These are phyloP conservation scores for Solanum hybrid DNA, from an alignment of 305 asterid species.

Conservation along the genomic window DNA sequence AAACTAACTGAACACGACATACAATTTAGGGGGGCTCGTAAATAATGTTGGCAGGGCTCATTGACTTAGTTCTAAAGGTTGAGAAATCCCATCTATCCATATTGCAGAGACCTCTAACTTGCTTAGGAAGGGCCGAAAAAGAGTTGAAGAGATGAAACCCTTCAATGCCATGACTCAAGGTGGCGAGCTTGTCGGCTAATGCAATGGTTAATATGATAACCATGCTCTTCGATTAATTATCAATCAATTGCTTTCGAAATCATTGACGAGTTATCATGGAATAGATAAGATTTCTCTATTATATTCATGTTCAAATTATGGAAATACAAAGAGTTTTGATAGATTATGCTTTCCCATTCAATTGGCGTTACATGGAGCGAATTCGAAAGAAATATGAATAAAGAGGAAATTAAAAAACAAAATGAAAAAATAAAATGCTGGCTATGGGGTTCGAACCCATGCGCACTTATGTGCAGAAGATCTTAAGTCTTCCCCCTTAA, in stretches of 20 bases:
- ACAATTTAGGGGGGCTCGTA: neutral
- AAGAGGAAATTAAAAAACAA: too few species aligned
- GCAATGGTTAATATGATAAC: neutral
- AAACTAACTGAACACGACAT: neutral
- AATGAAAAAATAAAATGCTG: constrained; percentile 19
- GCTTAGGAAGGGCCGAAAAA: neutral
- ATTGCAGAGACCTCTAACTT: neutral
- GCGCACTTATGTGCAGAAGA: constrained; percentile 77
- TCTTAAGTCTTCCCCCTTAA: constrained; percentile 84
- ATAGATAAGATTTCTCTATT: too few species aligned
- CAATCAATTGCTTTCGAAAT: neutral
- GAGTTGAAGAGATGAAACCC: too few species aligned
- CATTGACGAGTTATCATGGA: neutral
- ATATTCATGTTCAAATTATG: too few species aligned
- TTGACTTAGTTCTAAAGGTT: neutral
- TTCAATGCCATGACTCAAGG: too few species aligned
- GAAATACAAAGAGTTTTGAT: too few species aligned
- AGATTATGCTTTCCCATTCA: too few species aligned
- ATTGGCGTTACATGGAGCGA: too few species aligned
- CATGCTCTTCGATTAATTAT: neutral
- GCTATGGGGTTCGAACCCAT: constrained; percentile 87
- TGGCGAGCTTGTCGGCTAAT: too few species aligned
- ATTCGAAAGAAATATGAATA: too few species aligned
- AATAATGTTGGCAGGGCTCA: too few species aligned
- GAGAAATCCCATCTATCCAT: neutral